Conservation (phyloP, 768 basidiomycete genomes). For the Sporobolomyces roseus region DNA sequence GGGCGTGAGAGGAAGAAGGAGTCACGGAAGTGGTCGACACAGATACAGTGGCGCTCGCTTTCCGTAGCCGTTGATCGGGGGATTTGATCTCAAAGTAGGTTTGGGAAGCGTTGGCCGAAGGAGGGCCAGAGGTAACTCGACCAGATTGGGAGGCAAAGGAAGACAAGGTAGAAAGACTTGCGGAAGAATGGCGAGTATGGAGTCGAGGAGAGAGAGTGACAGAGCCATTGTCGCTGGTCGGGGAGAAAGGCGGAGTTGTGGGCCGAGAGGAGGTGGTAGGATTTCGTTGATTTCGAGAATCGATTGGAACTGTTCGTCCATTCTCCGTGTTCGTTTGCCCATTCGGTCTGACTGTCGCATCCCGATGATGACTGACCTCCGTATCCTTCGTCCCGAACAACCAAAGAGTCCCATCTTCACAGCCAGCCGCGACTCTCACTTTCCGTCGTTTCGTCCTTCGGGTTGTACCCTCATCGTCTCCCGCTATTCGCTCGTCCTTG, state of each 20-base stretch:
- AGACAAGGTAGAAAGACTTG: conserved; percentile 6
- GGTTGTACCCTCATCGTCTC: not conserved
- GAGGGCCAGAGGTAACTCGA: not conserved
- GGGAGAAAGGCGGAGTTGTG: not conserved
- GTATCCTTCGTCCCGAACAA: not conserved
- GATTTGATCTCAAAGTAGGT: conserved; percentile 3
- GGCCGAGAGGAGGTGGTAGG: not conserved
- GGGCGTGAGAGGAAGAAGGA: not conserved
- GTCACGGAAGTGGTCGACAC: conserved; percentile 4
- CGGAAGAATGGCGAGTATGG: not conserved
- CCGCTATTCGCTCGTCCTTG: not conserved
- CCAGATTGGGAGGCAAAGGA: conserved; percentile 3
- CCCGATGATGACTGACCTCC: not conserved
- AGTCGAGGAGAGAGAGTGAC: not conserved
- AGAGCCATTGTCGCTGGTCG: not conserved
- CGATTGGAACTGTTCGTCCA: not conserved
- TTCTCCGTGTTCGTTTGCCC: not conserved
- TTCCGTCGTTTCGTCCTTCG: not conserved
- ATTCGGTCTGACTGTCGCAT: too few relatives aligned
- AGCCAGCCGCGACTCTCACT: conserved; percentile 1
- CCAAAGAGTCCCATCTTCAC: conserved; percentile 8
- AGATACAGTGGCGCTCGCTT: conserved; percentile 13
- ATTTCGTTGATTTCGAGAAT: not conserved
- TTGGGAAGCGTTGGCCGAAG: conserved; percentile 1
- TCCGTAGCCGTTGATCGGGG: conserved; percentile 2